phyloP scores from a whole-genome alignment of 1,284 basidiomycete genomes.

The Vanrija pseudolonga region DNA sequence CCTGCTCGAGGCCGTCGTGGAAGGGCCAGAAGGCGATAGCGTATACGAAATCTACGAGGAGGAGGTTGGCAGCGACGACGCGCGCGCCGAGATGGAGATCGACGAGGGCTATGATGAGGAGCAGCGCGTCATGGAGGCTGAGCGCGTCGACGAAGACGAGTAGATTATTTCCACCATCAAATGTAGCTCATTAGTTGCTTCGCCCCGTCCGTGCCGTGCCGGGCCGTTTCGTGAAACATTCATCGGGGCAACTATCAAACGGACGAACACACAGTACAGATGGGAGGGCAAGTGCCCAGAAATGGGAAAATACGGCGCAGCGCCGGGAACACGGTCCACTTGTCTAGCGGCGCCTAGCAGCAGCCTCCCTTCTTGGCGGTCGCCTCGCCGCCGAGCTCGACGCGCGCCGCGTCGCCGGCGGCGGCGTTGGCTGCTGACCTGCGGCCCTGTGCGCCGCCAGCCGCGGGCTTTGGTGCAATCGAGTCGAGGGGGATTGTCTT shows the following conservation, averaged over 20 bases:
- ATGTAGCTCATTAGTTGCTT: background rate
- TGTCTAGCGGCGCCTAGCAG: conserved; percentile 39
- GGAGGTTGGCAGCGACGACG: background rate
- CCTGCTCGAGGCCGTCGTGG: conserved; percentile 66
- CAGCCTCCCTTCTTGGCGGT: conserved; percentile 47
- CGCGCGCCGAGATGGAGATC: background rate
- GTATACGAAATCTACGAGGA: conserved; percentile 63
- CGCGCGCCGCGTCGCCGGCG: conserved; percentile 57
- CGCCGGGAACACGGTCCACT: background rate
- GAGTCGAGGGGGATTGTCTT: conserved; percentile 97
- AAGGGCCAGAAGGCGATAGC: conserved; percentile 64
- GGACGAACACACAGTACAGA: background rate
- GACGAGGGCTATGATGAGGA: conserved; percentile 14
- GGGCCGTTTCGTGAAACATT: background rate
- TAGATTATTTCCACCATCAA: background rate
- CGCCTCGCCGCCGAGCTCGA: conserved; percentile 66
- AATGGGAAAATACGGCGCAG: background rate
- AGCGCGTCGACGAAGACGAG: background rate
- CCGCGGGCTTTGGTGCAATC: conserved; percentile 68
- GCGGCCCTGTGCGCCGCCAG: conserved; percentile 55
- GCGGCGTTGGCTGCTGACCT: conserved; percentile 55
- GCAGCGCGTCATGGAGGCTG: conserved; percentile 7
- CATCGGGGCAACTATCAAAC: background rate
- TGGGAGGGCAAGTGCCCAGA: background rate
- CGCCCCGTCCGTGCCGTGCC: background rate